Evolutionary conservation across 148 eudicot species (phyloP).

Genomic region (Rhododendron mucronatum): DNA sequence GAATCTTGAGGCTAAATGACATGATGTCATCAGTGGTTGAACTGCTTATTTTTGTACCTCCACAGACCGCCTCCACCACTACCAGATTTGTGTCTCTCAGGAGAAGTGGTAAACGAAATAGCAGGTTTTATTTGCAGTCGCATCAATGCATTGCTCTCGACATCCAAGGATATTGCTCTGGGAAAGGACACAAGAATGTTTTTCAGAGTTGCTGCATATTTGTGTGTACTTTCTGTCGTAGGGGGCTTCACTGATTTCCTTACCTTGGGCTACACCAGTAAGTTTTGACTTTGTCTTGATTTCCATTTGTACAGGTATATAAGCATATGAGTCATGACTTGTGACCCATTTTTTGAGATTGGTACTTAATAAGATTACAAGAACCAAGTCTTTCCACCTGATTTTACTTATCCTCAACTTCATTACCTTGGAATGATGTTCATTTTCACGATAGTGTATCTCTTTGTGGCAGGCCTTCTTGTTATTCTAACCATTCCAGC

Average conservation of each 20-base stretch:
- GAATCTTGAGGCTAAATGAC: neutral
- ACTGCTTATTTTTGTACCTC: constrained; percentile 12
- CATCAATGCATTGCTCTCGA: constrained; percentile 37
- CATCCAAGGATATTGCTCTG: constrained; percentile 59
- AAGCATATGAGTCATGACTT: neutral
- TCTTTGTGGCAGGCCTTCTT: constrained; percentile 48
- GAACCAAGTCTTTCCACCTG: neutral
- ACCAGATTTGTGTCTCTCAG: constrained; percentile 62
- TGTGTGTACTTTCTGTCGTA: constrained; percentile 42
- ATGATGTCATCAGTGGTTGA: neutral
- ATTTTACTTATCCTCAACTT: neutral
- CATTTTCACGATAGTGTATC: neutral
- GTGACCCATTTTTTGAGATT: neutral
- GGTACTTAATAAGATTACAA: neutral
- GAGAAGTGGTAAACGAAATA: constrained; percentile 48
- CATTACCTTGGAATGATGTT: neutral
- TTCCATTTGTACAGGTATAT: neutral
- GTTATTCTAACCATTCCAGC: constrained; percentile 64
- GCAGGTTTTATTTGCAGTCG: constrained; percentile 36
- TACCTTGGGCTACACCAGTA: constrained; percentile 62
- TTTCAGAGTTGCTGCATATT: constrained; percentile 40
- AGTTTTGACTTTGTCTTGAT: constrained; percentile 19
- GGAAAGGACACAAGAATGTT: constrained; percentile 68
- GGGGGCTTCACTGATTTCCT: constrained; percentile 69
- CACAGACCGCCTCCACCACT: constrained; percentile 89